Base-by-base conservation (phyloP, 768 basidiomycete species). In the Calvatia gigantea region DNA sequence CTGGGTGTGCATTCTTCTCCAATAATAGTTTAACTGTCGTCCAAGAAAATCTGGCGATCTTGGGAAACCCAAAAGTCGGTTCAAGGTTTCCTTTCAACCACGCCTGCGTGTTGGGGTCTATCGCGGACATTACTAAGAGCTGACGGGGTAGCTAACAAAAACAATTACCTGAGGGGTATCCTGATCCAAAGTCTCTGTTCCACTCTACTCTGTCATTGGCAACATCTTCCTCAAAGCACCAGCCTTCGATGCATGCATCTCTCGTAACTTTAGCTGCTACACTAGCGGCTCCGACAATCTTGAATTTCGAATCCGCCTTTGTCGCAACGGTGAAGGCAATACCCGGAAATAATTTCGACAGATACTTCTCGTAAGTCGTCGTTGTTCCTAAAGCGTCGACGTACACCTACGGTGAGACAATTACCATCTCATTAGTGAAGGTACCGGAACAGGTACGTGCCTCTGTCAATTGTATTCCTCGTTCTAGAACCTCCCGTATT, bases 231-330 rank as follows among this genome's bases (percentile, higher is more conserved):
- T 90, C 84, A 60, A 86, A 95, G 8, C 76, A 65, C 96, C 96
- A 98, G 2, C 79, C 78, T 58, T 95, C 87, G 17, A 98, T 76
- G 69, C 93, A 94, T 6, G 87, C 84, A 64, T 98, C 96, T 54
- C 96, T 78, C 0, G 95, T 98, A 25, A 96, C 94, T 71, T 99
- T 99, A 2, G 97, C 97, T 2, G 94, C 94, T n/a, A 98, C 92
- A 67, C 91, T 94, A 1, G 96, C 97, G 5, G 97, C 97, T 19
- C 93, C 89, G 57, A 99, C 97, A 57, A 99, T 95, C 65, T 94
- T 97, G 79, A 84, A 99, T 58, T 91, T 85, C n/a, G 87, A 86
- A 65, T 99, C 97, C 14, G 97, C 97, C 70, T 99, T 98, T 25
- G 85, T 83, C 8, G 86, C 81, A 21, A 99, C 97, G 0, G 91